Base-by-base conservation (phyloP, 345 rosid species). In the Balakata baccata region DNA sequence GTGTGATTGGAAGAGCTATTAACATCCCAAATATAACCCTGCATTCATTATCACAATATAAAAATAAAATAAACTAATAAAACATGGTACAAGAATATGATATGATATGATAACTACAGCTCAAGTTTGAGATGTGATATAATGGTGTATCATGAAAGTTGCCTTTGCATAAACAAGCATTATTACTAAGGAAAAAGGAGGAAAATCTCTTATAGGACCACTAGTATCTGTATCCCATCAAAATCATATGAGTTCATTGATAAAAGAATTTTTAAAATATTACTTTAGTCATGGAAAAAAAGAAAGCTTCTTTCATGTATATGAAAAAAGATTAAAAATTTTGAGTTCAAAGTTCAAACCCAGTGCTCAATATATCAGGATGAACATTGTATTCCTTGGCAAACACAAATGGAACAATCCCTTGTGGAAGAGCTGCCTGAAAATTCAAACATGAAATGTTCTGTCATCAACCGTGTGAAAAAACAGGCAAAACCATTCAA, bases 371-470 rank as follows among this genome's bases (percentile, higher is more conserved):
- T 34, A 90, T 90, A 58, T 85, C 90, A 1, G 96, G 92, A 80
- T 90, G 96, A 49, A 90, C 93, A 71, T 87, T 90, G 66, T 90
- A 90, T 34, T 90, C 96, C 80, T 90, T 90, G 3, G 94, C n/a
- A n/a, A n/a, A n/a, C n/a, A n/a, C n/a, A n/a, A n/a, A n/a, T n/a
- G n/a, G n/a, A n/a, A n/a, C n/a, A 17, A 90, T 90, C 64, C 96
- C 96, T 75, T 90, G 96, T 0, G 96, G 96, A 65, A 90, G 91
- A 71, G 96, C 92, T 41, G 96, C 93, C 96, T 90, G 91, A 71
- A 71, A 70, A 65, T 73, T 58, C 39, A 16, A 69, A 79, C 6
- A n/a, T 11, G 0, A n/a, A n/a, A n/a, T n/a, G n/a, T n/a, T n/a
- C n/a, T n/a, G n/a, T n/a, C n/a, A n/a, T n/a, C n/a, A n/a, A n/a